Evolutionary conservation across 331 rosid species (phyloP), one percentile per base, ranked within the genome.

Genomic region (Arachis monticola): DNA sequence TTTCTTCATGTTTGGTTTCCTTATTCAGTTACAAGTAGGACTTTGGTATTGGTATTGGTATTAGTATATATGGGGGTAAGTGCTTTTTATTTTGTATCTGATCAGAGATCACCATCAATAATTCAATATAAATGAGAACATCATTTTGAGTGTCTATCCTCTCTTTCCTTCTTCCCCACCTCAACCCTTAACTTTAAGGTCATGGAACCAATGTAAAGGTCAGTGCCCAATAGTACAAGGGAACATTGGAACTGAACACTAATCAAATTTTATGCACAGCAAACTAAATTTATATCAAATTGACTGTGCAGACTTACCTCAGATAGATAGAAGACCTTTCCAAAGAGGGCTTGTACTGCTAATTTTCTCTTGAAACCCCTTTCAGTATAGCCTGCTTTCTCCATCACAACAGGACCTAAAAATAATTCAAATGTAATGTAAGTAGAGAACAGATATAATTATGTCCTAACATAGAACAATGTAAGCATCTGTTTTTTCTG

Each of bases 331-430:
- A 90, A 94, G 70, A 94, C 81, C 84, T 94, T 94, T 76, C 97
- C 97, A 64, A 94, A 94, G 53, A 94, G 97, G 47, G 90, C 85
- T 81, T 92, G 96, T 67, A 92, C 93, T 22, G 97, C 99, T 70
- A 94, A 84, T 78, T 94, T 94, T 87, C 99, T 88, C 85, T 94
- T 94, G 84, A 94, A 94, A 82, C 97, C 99, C 85, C 67, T 90
- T 84, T 94, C 99, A 17, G 97, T 83, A 79, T 94, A 94, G 74
- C 99, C 97, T 10, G 97, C 78, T 72, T 80, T 69, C 35, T 92
- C 83, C 99, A 92, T 82, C 73, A 92, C 97, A 77, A 92, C 88
- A 27, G 99, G 99, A 47, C 99, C 97, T 94, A 90, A 72, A 83
- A 80, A 73, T 68, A 60, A 75, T 50, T 84, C 22, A 60, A 73